Conservation (phyloP, 1,284 basidiomycete species). For the Calocybe gambosa region DNA sequence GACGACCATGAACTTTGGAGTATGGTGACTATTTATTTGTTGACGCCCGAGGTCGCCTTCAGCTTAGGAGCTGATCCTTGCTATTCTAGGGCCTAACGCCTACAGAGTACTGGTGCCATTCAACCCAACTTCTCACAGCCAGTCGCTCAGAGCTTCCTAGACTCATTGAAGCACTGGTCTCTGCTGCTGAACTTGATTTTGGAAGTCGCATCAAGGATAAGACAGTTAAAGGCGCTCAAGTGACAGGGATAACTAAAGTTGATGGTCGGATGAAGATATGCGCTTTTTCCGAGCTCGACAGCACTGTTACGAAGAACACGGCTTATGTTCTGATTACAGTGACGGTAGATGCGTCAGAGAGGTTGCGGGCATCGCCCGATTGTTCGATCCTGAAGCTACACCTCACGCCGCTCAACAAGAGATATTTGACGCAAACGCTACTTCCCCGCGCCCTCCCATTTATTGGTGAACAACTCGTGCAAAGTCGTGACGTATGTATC, state of each 20-base stretch:
- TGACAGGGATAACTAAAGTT: constrained; percentile 29
- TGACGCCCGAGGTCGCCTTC: neutral
- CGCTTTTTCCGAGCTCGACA: constrained; percentile 25
- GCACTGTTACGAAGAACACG: neutral
- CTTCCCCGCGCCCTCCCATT: constrained; percentile 12
- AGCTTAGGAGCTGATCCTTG: neutral
- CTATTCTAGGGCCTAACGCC: constrained; percentile 51
- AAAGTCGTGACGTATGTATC: constrained; percentile 36
- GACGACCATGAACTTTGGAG: constrained; percentile 89
- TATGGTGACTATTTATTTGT: constrained; percentile 40
- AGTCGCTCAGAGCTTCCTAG: constrained; percentile 41
- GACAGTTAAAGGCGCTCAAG: constrained; percentile 7
- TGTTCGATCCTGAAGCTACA: constrained; percentile 4
- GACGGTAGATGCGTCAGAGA: neutral
- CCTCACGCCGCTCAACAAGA: constrained; percentile 6
- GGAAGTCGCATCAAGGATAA: neutral
- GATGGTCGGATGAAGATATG: constrained; percentile 34
- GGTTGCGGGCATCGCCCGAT: neutral
- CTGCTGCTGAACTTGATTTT: constrained; percentile 4
- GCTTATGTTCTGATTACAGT: constrained; percentile 13
- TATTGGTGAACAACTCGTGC: constrained; percentile 8
- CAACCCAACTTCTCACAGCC: constrained; percentile 40
- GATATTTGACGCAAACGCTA: constrained; percentile 8
- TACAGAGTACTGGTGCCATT: constrained; percentile 63
- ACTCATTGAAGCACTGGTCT: constrained; percentile 43